Evolutionary conservation across 1,284 basidiomycete genomes (phyloP), one percentile per base, ranked within the genome.

Genomic region (Phellopilus nigrolimitatus): DNA sequence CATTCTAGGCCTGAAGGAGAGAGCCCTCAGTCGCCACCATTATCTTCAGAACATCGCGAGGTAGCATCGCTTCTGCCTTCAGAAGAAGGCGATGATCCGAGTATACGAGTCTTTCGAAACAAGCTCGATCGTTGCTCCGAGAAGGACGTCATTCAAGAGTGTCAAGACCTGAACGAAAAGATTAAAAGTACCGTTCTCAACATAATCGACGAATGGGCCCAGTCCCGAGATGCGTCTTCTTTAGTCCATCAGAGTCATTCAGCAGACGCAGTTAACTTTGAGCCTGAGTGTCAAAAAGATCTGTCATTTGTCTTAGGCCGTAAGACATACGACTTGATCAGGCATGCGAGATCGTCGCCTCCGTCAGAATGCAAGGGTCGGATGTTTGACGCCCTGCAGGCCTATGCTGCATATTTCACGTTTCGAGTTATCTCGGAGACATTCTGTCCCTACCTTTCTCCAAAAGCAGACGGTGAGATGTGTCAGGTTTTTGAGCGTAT

Each of bases 81-180:
- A n/a, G n/a, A n/a, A n/a, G n/a, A n/a, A n/a, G n/a, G 24, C 42
- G 10, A 30, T 19, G 47, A 30, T 17, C 36, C 3, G 6, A 28
- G 25, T 13, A 30, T 39, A 19, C 47, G 42, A 8, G 36, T 37
- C 8, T 51, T 45, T 28, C 31, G 25, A 19, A 36, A 38, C 33
- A 44, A 12, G 46, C 22, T 44, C n/a, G 49, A 51, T 25, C 31
- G 12, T 17, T 44, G 49, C n/a, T 36, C 49, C 38, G 49, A 51
- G 17, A 51, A 22, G 8, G 49, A 51, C 7, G 8, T 51, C 9
- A 46, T 51, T 25, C 38, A 38, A n/a, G 42, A 45, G 9, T 51
- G 41, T 19, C 19, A 46, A 10, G 24, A 41, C n/a, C 25, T 51
- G 8, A 44, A 45, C 36, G 25, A 38, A 17, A 44, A 28, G 30